Evolutionary conservation across 2,329 filamentous ascomycete genomes (phyloP).

Genomic region (Aspergillus awamori): DNA sequence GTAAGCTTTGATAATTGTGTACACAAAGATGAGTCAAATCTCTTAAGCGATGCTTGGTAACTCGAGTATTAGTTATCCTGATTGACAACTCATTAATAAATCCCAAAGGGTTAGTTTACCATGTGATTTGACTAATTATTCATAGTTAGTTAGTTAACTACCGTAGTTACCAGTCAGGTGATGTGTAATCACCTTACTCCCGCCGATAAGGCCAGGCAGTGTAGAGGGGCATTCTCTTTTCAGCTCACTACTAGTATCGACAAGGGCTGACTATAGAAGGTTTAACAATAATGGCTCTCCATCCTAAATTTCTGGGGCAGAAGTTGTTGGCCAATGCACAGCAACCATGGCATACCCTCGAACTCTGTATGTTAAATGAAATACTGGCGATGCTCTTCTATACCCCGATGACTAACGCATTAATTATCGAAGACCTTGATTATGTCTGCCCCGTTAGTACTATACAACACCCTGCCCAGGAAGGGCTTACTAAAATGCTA

Average conservation of each 20-base stretch:
- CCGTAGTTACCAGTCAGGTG: too few relatives aligned
- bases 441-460: conserved; percentile 74
- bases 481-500: conserved; percentile 23
- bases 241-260: neutral
- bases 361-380: conserved; percentile 37
- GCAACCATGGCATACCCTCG: conserved; percentile 39
- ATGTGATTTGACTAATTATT: too few relatives aligned
- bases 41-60: too few relatives aligned
- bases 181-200: too few relatives aligned
- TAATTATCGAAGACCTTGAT: conserved; percentile 65
- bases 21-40: too few relatives aligned
- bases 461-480: neutral
- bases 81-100: too few relatives aligned
- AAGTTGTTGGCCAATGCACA: conserved; percentile 28
- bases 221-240: neutral
- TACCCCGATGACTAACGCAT: neutral
- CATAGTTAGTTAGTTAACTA: too few relatives aligned
- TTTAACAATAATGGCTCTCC: conserved; percentile 55
- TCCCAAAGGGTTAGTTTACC: too few relatives aligned
- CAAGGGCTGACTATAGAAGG: neutral
- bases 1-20: too few relatives aligned
- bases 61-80: too few relatives aligned
- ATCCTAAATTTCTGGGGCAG: conserved; percentile 62
- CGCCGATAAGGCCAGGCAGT: too few relatives aligned
- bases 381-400: neutral